Conservation (phyloP, 2,329 filamentous ascomycete species). For the Aspergillus fijiensis region DNA sequence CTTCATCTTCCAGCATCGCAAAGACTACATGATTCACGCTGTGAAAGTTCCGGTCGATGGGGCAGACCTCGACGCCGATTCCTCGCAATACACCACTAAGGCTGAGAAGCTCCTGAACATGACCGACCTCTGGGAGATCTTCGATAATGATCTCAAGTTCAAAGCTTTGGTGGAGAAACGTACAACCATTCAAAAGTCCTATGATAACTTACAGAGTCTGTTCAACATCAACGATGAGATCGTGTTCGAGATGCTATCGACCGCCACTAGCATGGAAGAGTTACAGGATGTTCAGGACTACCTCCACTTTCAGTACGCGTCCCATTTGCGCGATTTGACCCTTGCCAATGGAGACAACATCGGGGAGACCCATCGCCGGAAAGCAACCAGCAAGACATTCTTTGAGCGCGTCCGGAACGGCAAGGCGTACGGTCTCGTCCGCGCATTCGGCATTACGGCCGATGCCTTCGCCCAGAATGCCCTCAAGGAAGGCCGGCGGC, state of each 20-base stretch:
- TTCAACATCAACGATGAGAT: conserved; percentile 67
- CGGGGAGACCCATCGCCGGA: conserved; percentile 70
- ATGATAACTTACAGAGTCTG: conserved; percentile 69
- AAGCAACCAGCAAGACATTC: conserved; percentile 75
- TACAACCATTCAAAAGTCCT: conserved; percentile 77
- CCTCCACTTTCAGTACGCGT: conserved; percentile 86
- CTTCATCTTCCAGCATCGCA: conserved; percentile 96
- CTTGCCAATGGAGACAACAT: conserved; percentile 60
- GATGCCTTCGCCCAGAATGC: conserved; percentile 87
- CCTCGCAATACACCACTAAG: conserved; percentile 68
- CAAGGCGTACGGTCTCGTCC: conserved; percentile 77
- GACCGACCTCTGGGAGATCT: conserved; percentile 90
- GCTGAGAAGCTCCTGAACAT: conserved; percentile 90
- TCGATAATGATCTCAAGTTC: conserved; percentile 94
- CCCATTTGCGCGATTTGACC: conserved; percentile 77
- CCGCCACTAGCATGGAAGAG: conserved; percentile 86
- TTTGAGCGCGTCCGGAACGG: conserved; percentile 83
- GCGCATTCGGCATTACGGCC: conserved; percentile 84
- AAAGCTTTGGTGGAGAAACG: conserved; percentile 89
- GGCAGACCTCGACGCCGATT: conserved; percentile 66
- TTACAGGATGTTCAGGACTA: conserved; percentile 96
- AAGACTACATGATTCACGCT: conserved; percentile 93
- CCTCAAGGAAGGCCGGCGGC: conserved; percentile 71
- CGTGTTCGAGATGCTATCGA: conserved; percentile 77
- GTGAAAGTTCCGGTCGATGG: conserved; percentile 65